phyloP scores from a whole-genome alignment of 1,284 basidiomycete genomes.

The Pseudozyma pruni region DNA sequence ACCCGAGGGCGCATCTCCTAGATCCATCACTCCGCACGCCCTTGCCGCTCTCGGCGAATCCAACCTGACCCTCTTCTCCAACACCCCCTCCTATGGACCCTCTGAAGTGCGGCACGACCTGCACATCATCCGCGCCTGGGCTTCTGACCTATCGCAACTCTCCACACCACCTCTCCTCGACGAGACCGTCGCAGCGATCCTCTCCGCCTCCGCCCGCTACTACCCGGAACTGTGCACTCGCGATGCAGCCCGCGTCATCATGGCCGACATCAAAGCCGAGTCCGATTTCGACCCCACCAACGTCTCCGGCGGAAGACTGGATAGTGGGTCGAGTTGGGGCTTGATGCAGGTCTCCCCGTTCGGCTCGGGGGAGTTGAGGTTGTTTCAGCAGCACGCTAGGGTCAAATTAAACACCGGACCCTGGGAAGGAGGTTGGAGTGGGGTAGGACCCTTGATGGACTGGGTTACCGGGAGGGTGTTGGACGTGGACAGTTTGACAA shows the following conservation, averaged over 20 bases:
- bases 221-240: slow-evolving; percentile 61
- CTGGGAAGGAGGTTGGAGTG: too few species aligned
- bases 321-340: slow-evolving; percentile 59
- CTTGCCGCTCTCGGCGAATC: too few species aligned
- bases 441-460: slow-evolving; percentile 51
- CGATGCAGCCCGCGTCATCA: slow-evolving; percentile 53
- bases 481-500: slow-evolving; percentile 28
- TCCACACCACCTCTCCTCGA: slow-evolving; percentile 42
- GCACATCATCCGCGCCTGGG: slow-evolving; percentile 61
- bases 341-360: slow-evolving; percentile 62
- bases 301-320: slow-evolving; percentile 52
- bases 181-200: slow-evolving; percentile 61
- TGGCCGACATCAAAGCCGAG: slow-evolving; percentile 65
- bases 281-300: slow-evolving; percentile 54
- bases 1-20: background rate
- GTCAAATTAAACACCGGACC: slow-evolving; percentile 40
- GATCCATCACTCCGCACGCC: background rate
- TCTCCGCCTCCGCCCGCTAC: slow-evolving; percentile 62
- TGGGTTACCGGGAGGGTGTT: slow-evolving; percentile 54
- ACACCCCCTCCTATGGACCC: slow-evolving; percentile 53
- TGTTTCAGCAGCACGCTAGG: slow-evolving; percentile 53
- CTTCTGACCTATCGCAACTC: slow-evolving; percentile 52
- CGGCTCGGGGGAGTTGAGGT: slow-evolving; percentile 46
- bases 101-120: slow-evolving; percentile 56
- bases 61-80: slow-evolving; percentile 39